Conservation (phyloP, 805 yeast species). For the Wickerhamiella azyma region DNA sequence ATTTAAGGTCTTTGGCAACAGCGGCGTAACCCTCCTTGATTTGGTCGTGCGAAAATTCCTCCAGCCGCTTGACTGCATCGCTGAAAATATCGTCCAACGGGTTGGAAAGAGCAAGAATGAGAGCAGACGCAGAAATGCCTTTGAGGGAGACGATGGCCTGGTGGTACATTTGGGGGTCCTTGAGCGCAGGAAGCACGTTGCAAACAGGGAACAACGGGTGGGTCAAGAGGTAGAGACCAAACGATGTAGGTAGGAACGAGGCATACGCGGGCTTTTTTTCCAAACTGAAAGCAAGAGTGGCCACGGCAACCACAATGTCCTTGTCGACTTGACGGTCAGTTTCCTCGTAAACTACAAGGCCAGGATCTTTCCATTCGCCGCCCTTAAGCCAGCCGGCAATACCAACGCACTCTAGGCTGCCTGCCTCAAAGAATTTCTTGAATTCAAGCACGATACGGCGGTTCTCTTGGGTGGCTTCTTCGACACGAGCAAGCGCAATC, state of each 20-base stretch:
- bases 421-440: not conserved
- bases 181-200: slow-evolving; percentile 37
- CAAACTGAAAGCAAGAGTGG: slow-evolving; percentile 30
- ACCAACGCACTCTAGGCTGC: not conserved
- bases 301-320: slow-evolving; percentile 36
- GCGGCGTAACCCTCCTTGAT: slow-evolving; percentile 21
- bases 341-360: slow-evolving; percentile 45
- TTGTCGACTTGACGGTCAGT: slow-evolving; percentile 53
- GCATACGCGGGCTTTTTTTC: slow-evolving; percentile 15
- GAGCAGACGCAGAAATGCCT: slow-evolving; percentile 47
- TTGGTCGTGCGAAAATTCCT: slow-evolving; percentile 44
- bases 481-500: slow-evolving; percentile 27
- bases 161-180: slow-evolving; percentile 52
- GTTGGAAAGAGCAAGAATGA: slow-evolving; percentile 45
- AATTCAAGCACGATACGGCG: not conserved
- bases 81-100: slow-evolving; percentile 49
- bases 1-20: slow-evolving; percentile 15
- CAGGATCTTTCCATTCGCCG: slow-evolving; percentile 17
- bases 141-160: slow-evolving; percentile 76
- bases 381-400: slow-evolving; percentile 15
- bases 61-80: slow-evolving; percentile 55
- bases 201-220: slow-evolving; percentile 73
- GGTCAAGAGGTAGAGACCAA: slow-evolving; percentile 62
- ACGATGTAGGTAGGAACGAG: slow-evolving; percentile 34
- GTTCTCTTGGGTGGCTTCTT: slow-evolving; percentile 21